These are phyloP conservation scores for Jamesozyma hellenica DNA, from an alignment of 805 yeast genomes.

Conservation along the genomic window DNA sequence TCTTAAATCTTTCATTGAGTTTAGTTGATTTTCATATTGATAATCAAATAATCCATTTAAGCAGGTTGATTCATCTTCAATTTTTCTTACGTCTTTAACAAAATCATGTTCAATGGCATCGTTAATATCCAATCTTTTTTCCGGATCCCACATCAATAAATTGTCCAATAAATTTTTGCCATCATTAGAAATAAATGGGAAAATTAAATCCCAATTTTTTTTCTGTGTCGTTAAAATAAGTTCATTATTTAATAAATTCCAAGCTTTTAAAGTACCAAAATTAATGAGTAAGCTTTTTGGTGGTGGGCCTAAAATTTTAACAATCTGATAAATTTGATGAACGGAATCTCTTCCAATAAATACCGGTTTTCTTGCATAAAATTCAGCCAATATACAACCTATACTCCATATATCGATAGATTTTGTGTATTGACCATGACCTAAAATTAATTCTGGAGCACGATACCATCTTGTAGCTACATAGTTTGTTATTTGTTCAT, in stretches of 20 bases:
- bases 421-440: slow-evolving; percentile 49
- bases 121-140: slow-evolving; percentile 42
- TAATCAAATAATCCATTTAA: slow-evolving; percentile 45
- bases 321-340: slow-evolving; percentile 62
- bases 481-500: slow-evolving; percentile 57
- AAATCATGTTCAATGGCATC: slow-evolving; percentile 50
- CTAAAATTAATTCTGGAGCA: slow-evolving; percentile 79
- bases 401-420: slow-evolving; percentile 87
- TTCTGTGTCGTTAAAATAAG: slow-evolving; percentile 23
- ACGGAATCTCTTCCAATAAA: slow-evolving; percentile 66
- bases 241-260: slow-evolving; percentile 38
- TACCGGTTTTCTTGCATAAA: slow-evolving; percentile 69
- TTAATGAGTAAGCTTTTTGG: slow-evolving; percentile 34
- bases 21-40: slow-evolving; percentile 45
- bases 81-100: slow-evolving; percentile 43
- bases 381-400: slow-evolving; percentile 83
- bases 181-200: slow-evolving; percentile 48
- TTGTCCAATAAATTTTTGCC: slow-evolving; percentile 45
- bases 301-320: slow-evolving; percentile 66
- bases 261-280: slow-evolving; percentile 39
- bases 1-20: slow-evolving; percentile 38
- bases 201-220: slow-evolving; percentile 43
- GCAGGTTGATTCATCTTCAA: slow-evolving; percentile 46
- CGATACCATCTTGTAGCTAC: slow-evolving; percentile 95
- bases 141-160: slow-evolving; percentile 58